Evolutionary conservation across 768 basidiomycete genomes (phyloP).

Genomic region (Rhodosporidiobolus sp.): DNA sequence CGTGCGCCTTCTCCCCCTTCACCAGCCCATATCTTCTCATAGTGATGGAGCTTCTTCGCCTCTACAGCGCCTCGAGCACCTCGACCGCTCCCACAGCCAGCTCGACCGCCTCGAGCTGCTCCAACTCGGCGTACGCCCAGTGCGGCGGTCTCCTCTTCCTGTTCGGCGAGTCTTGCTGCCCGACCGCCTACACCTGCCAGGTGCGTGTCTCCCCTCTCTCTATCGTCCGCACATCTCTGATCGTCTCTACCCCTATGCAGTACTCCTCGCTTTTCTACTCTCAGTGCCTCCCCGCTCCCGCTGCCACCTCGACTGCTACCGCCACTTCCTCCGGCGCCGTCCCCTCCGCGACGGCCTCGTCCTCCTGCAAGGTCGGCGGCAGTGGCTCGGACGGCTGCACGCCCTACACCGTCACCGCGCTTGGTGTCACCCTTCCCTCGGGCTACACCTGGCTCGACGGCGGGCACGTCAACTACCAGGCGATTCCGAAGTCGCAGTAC

Average conservation of each 20-base stretch:
- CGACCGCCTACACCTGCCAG: constrained; percentile 5
- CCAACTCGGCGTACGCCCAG: not conserved
- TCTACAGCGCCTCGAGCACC: not conserved
- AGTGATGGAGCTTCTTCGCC: not conserved
- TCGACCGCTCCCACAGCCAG: not conserved
- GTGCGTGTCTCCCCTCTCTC: not conserved
- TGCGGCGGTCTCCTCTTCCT: not conserved
- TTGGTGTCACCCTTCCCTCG: constrained; percentile 3
- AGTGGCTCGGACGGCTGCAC: constrained; percentile 12
- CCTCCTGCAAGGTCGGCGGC: not conserved
- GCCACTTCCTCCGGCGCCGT: too few relatives aligned
- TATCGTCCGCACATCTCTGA: too few relatives aligned
- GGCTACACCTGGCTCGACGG: not conserved
- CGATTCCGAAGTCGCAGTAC: constrained; percentile 15
- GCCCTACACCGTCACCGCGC: constrained; percentile 1
- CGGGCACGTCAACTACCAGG: constrained; percentile 17
- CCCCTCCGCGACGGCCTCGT: not conserved
- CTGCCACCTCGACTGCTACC: not conserved
- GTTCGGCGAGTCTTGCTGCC: not conserved
- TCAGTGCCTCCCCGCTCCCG: not conserved
- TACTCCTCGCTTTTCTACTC: not conserved
- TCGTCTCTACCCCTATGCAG: not conserved
- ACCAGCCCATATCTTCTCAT: not conserved
- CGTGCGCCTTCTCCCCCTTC: not conserved
- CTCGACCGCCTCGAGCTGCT: not conserved